These are phyloP conservation scores for Macadamia integrifolia DNA, from an alignment of 164 flowering plant genomes.

Conservation along the genomic window DNA sequence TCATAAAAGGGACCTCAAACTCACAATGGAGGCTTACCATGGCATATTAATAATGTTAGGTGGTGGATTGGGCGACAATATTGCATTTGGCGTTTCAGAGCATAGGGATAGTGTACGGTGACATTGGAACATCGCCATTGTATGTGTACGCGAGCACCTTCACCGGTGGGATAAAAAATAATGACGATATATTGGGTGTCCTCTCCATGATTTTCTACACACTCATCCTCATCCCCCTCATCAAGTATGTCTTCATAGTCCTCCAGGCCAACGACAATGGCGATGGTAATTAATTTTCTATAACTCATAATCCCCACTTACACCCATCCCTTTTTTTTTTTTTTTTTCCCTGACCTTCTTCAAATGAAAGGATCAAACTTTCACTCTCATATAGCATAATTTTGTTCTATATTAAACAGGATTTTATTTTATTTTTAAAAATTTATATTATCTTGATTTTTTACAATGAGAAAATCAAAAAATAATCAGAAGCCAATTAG, in stretches of 20 bases:
- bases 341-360: background rate
- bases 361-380: too few species aligned
- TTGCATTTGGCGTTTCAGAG: slow-evolving; percentile 67
- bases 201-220: slow-evolving; percentile 68
- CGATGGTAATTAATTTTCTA: slow-evolving; percentile 37
- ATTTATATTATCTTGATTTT: too few species aligned
- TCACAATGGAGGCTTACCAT: too few species aligned
- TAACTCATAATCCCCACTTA: too few species aligned
- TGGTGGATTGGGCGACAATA: slow-evolving; percentile 9
- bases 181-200: slow-evolving; percentile 64
- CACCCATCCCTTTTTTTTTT: too few species aligned
- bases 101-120: slow-evolving; percentile 55
- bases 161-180: slow-evolving; percentile 39
- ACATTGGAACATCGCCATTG: slow-evolving; percentile 33
- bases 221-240: slow-evolving; percentile 52
- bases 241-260: slow-evolving; percentile 44
- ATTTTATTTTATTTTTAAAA: too few species aligned
- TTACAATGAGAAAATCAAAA: too few species aligned
- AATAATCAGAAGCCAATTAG: too few species aligned
- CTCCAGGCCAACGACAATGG: slow-evolving; percentile 65
- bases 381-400: background rate
- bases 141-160: slow-evolving; percentile 69
- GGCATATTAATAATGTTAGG: too few species aligned
- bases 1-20: too few species aligned
- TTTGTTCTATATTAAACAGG: too few species aligned